Evolutionary conservation across 2,329 filamentous ascomycete species (phyloP).

Genomic region (Scopulariopsis brevicaulis): DNA sequence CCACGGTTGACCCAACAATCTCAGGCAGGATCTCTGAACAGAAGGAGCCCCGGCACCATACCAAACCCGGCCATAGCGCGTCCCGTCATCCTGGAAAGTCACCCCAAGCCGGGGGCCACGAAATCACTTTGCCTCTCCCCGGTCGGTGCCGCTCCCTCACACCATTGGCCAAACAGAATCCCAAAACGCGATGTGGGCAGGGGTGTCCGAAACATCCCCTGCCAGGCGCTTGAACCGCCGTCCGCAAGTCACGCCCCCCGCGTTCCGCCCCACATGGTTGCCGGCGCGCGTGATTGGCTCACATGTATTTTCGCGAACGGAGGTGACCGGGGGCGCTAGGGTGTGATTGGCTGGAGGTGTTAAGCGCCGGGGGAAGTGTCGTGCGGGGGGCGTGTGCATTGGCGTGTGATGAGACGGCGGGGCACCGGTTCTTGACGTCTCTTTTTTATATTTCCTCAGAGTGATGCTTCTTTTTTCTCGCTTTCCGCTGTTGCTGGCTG

Average conservation of each 20-base stretch:
- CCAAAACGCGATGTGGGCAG: too few species aligned
- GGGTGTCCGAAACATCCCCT: neutral
- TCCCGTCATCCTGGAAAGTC: constrained; percentile 1
- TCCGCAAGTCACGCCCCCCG: neutral
- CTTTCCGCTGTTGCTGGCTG: too few species aligned
- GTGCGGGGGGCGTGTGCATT: constrained; percentile 1
- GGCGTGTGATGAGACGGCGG: neutral
- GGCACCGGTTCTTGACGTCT: too few species aligned
- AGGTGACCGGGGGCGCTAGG: neutral
- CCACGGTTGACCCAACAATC: neutral
- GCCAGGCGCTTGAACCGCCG: neutral
- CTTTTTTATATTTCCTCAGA: too few species aligned
- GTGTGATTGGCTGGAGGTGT: constrained; percentile 1
- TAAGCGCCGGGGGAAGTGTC: constrained; percentile 2
- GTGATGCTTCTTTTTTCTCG: too few species aligned
- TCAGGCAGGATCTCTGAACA: neutral
- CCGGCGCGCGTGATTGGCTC: neutral
- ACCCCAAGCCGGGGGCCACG: neutral
- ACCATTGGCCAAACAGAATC: neutral
- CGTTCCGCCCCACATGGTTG: too few species aligned
- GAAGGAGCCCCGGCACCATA: neutral
- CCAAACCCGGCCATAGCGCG: neutral
- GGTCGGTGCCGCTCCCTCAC: neutral
- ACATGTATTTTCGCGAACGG: neutral
- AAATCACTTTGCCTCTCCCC: neutral